Percentiles rank a stretch among this genome's conserved stretches.
Conservation (phyloP, 2,329 filamentous ascomycete species). For the Xylaria sp. region DNA sequence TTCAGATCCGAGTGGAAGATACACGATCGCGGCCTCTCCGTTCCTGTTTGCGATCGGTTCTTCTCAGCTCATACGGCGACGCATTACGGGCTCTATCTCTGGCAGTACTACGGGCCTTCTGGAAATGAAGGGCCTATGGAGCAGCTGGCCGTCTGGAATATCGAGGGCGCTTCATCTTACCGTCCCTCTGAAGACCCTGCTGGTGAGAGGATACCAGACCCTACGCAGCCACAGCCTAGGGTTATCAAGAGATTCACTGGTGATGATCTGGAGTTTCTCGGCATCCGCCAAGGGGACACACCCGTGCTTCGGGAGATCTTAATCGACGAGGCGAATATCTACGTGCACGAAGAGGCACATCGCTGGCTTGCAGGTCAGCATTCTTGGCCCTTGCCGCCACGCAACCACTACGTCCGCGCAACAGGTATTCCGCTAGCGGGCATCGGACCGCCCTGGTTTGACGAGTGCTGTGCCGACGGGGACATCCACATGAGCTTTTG, state of each 20-base stretch:
- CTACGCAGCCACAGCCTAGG: slow-evolving; percentile 51
- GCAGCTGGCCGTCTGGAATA: slow-evolving; percentile 69
- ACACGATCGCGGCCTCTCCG: slow-evolving; percentile 65
- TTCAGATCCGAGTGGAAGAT: slow-evolving; percentile 71
- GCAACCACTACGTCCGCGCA: slow-evolving; percentile 58
- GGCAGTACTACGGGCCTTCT: slow-evolving; percentile 67
- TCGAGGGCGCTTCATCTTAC: slow-evolving; percentile 61
- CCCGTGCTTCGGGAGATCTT: slow-evolving; percentile 63
- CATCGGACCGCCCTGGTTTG: slow-evolving; percentile 61
- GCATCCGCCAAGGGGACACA: slow-evolving; percentile 62
- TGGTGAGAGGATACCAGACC: slow-evolving; percentile 52
- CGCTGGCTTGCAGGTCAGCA: slow-evolving; percentile 61
- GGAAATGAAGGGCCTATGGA: slow-evolving; percentile 69
- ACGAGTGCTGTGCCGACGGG: slow-evolving; percentile 58
- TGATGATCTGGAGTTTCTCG: slow-evolving; percentile 63
- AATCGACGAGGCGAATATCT: slow-evolving; percentile 63
- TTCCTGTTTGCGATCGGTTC: slow-evolving; percentile 68
- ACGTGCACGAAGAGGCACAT: slow-evolving; percentile 67
- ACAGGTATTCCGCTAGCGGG: slow-evolving; percentile 66
- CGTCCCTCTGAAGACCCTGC: slow-evolving; percentile 62
- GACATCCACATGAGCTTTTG: slow-evolving; percentile 58
- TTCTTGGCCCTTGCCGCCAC: slow-evolving; percentile 53
- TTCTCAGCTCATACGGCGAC: slow-evolving; percentile 68
- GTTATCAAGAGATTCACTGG: slow-evolving; percentile 63
- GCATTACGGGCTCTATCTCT: slow-evolving; percentile 71